A percentile compares a stretch with the other conserved stretches of the same genome.
Evolutionary conservation across 139 green algal genomes (phyloP).

Genomic region (Axilococcus clingmanii): DNA sequence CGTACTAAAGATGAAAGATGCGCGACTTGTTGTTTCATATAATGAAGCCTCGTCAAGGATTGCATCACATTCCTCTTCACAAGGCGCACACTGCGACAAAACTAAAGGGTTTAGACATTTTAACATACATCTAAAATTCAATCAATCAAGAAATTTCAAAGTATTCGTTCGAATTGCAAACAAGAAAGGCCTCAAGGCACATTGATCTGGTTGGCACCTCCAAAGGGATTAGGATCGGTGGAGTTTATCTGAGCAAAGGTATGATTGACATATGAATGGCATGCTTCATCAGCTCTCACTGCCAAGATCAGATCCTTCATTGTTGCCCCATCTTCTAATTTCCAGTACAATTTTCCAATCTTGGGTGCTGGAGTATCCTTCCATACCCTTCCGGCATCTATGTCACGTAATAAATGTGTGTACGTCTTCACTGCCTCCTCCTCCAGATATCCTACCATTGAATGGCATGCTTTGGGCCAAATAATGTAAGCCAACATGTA

Average conservation of each 20-base stretch:
- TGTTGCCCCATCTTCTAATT: conserved; percentile 34
- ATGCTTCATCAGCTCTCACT: conserved; percentile 77
- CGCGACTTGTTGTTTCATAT: too few species aligned
- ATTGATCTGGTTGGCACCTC: too few species aligned
- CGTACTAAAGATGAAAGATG: too few species aligned
- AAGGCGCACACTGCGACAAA: too few species aligned
- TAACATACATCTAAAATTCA: too few species aligned
- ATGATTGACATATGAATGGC: conserved; percentile 87
- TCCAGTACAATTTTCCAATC: conserved; percentile 49
- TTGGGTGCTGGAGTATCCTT: conserved; percentile 38
- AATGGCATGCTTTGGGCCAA: conserved; percentile 63
- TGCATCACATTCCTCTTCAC: too few species aligned
- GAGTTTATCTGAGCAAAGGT: conserved; percentile 43
- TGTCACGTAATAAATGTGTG: conserved; percentile 54
- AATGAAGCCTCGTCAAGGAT: too few species aligned
- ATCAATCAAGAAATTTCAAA: too few species aligned
- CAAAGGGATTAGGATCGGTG: conserved; percentile 59
- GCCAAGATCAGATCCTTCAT: conserved; percentile 77
- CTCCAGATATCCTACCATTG: conserved; percentile 88
- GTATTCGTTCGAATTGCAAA: too few species aligned
- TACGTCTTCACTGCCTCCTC: conserved; percentile 95
- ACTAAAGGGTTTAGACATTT: too few species aligned
- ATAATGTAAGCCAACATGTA: conserved; percentile 81
- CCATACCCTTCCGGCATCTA: conserved; percentile 62
- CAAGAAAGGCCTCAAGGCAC: too few species aligned